These are phyloP conservation scores for Gloeopeniophorella convolvens DNA, from an alignment of 768 basidiomycete species.

Conservation along the genomic window DNA sequence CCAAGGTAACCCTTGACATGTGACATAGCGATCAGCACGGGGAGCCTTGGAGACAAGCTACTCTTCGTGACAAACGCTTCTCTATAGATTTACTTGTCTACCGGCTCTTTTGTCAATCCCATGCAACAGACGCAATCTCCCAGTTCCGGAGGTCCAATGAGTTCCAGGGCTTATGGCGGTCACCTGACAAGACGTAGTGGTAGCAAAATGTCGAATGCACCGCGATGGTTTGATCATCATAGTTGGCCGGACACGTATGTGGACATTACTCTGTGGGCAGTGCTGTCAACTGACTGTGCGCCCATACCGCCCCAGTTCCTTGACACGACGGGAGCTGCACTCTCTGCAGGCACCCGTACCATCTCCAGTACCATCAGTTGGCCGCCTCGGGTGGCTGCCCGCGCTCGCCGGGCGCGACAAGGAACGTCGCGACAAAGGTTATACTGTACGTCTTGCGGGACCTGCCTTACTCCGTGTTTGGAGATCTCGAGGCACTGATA, in stretches of 20 bases:
- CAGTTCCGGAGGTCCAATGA: too few species aligned
- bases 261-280: not conserved
- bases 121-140: too few species aligned
- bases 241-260: conserved; percentile 68
- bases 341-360: conserved; percentile 69
- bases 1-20: too few species aligned
- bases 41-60: too few species aligned
- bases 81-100: too few species aligned
- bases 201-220: too few species aligned
- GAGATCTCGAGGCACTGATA: conserved; percentile 62
- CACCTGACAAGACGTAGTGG: too few species aligned
- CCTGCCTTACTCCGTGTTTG: conserved; percentile 50
- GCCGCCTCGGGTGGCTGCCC: conserved; percentile 93
- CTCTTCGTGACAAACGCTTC: too few species aligned
- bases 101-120: too few species aligned
- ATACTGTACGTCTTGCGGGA: conserved; percentile 75
- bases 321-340: conserved; percentile 72
- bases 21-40: too few species aligned
- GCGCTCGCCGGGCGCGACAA: conserved; percentile 92
- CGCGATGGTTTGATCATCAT: too few species aligned
- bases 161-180: too few species aligned
- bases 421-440: conserved; percentile 93
- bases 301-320: conserved; percentile 53
- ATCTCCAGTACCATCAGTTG: conserved; percentile 82
- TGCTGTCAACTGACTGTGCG: not conserved